Evolutionary conservation across 78 protist species (phyloP).

Genomic region (Tieghemostelium lacteum): DNA sequence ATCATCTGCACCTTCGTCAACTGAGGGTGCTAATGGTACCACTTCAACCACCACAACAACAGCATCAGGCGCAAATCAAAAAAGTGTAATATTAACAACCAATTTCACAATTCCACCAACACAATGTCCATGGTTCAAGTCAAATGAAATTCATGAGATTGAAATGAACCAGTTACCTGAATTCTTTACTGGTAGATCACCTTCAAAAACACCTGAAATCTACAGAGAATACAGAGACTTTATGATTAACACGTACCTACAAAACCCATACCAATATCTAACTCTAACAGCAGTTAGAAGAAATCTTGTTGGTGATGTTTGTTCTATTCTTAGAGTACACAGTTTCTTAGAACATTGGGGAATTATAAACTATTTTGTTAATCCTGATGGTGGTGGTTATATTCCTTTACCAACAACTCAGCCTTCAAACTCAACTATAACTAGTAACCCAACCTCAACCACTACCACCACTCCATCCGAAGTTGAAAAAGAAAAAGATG

Average conservation of each 20-base stretch:
- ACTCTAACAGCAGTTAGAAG: constrained; percentile 71
- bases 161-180: constrained; percentile 42
- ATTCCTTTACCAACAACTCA: constrained; percentile 14
- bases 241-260: constrained; percentile 71
- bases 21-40: background rate
- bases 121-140: constrained; percentile 56
- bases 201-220: constrained; percentile 67
- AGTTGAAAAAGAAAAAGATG: background rate
- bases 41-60: background rate
- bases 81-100: constrained; percentile 6
- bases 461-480: background rate
- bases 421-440: background rate
- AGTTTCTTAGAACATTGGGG: constrained; percentile 85
- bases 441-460: background rate
- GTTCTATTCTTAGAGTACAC: constrained; percentile 59
- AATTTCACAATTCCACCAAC: constrained; percentile 33
- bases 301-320: constrained; percentile 39
- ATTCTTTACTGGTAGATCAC: constrained; percentile 59
- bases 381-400: constrained; percentile 44
- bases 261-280: constrained; percentile 70
- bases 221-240: constrained; percentile 73
- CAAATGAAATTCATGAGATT: constrained; percentile 38
- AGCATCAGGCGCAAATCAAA: background rate
- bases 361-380: constrained; percentile 65
- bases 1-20: constrained; percentile 20